phyloP scores from a whole-genome alignment of 139 green algal species.

The Chlorella sp. region DNA sequence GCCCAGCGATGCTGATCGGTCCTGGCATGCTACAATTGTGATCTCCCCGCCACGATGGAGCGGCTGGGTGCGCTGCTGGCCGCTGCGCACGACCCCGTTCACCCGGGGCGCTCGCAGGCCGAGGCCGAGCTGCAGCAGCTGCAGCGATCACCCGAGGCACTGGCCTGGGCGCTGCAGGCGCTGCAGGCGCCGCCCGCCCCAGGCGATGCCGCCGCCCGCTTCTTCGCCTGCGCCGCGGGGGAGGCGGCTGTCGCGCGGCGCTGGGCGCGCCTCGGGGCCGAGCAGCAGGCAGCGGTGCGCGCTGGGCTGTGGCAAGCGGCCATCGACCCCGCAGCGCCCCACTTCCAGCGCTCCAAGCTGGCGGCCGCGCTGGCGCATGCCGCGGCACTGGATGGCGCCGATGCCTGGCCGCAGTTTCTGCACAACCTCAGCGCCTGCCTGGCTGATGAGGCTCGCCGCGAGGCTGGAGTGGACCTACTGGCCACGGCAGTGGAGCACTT shows the following conservation, averaged over 20 bases:
- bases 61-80: background rate
- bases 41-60: too few species aligned
- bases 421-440: constrained; percentile 10
- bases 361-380: constrained; percentile 12
- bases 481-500: constrained; percentile 22
- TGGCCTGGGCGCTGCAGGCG: constrained; percentile 5
- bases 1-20: too few species aligned
- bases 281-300: constrained; percentile 9
- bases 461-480: constrained; percentile 13
- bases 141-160: background rate
- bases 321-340: background rate
- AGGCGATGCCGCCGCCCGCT: background rate
- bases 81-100: background rate
- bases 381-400: background rate
- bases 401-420: constrained; percentile 12
- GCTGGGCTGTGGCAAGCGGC: background rate
- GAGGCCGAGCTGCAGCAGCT: constrained; percentile 14
- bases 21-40: too few species aligned
- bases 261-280: background rate
- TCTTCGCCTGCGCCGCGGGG: constrained; percentile 4
- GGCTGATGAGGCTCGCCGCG: background rate
- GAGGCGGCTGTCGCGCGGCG: background rate
- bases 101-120: background rate
- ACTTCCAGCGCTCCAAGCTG: constrained; percentile 27
- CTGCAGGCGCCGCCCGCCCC: background rate